These are phyloP conservation scores for Ampelomyces quisqualis DNA, from an alignment of 2,329 filamentous ascomycete species.

Conservation along the genomic window DNA sequence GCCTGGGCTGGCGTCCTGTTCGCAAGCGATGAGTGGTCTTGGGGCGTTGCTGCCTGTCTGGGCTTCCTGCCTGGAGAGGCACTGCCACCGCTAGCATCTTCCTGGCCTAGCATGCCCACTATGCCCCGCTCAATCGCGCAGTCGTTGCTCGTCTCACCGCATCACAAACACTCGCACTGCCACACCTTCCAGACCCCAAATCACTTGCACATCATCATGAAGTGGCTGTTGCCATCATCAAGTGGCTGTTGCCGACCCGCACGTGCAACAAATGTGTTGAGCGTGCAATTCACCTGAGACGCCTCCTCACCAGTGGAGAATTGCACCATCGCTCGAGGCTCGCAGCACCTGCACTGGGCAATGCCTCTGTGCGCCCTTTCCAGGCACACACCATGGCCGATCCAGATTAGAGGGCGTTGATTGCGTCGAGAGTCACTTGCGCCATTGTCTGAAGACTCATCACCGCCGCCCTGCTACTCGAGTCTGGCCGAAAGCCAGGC, in stretches of 20 bases:
- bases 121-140: constrained; percentile 21
- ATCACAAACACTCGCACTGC: constrained; percentile 23
- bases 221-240: constrained; percentile 12
- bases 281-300: constrained; percentile 5
- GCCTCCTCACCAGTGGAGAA: background rate
- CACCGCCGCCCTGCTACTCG: constrained; percentile 6
- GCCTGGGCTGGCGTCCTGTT: constrained; percentile 21
- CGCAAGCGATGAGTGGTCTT: constrained; percentile 16
- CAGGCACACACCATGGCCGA: background rate
- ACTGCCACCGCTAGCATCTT: constrained; percentile 23
- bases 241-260: constrained; percentile 1
- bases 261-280: constrained; percentile 7
- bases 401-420: constrained; percentile 8
- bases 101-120: constrained; percentile 11
- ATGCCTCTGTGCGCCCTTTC: background rate
- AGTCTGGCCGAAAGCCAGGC: constrained; percentile 18
- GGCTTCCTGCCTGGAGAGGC: constrained; percentile 8
- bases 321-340: background rate
- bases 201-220: constrained; percentile 8
- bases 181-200: constrained; percentile 16
- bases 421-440: constrained; percentile 5
- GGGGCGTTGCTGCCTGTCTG: constrained; percentile 20
- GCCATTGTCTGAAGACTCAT: constrained; percentile 4
- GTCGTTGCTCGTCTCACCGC: constrained; percentile 25
- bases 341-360: background rate